Conservation (phyloP, 108 stramenopile genomes). For the Fistulifera pelliculosa region DNA sequence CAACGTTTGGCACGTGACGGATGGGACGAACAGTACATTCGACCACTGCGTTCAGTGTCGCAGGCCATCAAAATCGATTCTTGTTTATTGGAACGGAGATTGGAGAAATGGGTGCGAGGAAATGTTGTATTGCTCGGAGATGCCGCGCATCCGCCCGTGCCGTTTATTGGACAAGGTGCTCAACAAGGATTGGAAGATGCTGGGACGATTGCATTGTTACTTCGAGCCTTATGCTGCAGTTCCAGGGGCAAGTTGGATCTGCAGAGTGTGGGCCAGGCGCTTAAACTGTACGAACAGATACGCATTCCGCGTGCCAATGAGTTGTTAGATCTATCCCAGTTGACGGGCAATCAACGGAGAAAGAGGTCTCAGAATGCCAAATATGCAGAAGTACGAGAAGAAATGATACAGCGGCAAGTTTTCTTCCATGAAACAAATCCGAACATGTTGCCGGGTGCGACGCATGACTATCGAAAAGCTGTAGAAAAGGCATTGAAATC, state of each 20-base stretch:
- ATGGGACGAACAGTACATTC: constrained; percentile 45
- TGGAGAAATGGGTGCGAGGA: constrained; percentile 19
- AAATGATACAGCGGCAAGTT: constrained; percentile 42
- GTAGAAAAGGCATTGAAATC: constrained; percentile 13
- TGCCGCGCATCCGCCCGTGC: constrained; percentile 64
- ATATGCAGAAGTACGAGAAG: constrained; percentile 47
- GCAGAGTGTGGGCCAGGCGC: constrained; percentile 23
- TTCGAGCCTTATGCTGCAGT: too few species aligned
- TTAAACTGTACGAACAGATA: constrained; percentile 37
- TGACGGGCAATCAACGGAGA: constrained; percentile 45
- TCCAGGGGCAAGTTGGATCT: constrained; percentile 2
- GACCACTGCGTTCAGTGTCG: constrained; percentile 20
- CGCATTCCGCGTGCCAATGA: constrained; percentile 36
- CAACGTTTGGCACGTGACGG: constrained; percentile 33
- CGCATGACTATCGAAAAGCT: constrained; percentile 37
- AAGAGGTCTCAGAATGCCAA: constrained; percentile 36
- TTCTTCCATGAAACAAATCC: constrained; percentile 52
- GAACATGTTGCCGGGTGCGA: constrained; percentile 38
- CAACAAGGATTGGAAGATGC: constrained; percentile 66
- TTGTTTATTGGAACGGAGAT: constrained; percentile 14
- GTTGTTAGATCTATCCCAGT: constrained; percentile 28
- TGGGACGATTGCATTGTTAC: too few species aligned
- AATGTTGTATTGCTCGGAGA: constrained; percentile 49
- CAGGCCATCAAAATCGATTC: constrained; percentile 34
- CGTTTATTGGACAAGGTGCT: constrained; percentile 62